Conservation (phyloP, 768 basidiomycete genomes). For the Cyclocybe cylindracea region DNA sequence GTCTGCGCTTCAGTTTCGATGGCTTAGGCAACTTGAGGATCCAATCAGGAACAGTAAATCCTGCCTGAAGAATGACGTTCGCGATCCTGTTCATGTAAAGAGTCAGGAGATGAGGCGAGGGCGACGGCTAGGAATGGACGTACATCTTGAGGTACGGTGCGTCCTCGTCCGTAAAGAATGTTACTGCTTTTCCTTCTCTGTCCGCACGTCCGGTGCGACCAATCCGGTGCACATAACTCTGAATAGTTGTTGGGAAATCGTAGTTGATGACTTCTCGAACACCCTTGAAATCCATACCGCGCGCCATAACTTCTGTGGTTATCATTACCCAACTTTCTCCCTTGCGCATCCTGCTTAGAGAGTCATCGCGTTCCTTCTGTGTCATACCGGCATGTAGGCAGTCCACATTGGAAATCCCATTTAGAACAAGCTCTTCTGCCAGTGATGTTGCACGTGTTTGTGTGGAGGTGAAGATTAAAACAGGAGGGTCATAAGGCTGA, state of each 20-base stretch:
- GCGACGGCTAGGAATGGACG: slow-evolving; percentile 20
- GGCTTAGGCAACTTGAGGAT: slow-evolving; percentile 94
- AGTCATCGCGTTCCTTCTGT: slow-evolving; percentile 85
- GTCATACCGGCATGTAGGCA: slow-evolving; percentile 91
- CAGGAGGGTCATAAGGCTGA: slow-evolving; percentile 85
- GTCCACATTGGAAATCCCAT: slow-evolving; percentile 80
- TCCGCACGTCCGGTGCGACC: slow-evolving; percentile 97
- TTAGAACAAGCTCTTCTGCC: slow-evolving; percentile 78
- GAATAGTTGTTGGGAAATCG: slow-evolving; percentile 94
- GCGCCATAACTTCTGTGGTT: slow-evolving; percentile 95
- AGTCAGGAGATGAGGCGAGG: slow-evolving; percentile 3
- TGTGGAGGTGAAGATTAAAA: slow-evolving; percentile 88
- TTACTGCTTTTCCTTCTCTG: slow-evolving; percentile 88
- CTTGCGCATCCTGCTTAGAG: slow-evolving; percentile 79
- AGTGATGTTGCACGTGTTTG: slow-evolving; percentile 84
- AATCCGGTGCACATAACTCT: slow-evolving; percentile 95
- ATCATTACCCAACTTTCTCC: slow-evolving; percentile 96
- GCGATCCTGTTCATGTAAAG: slow-evolving; percentile 64
- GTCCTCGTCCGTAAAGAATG: slow-evolving; percentile 95
- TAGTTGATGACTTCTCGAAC: slow-evolving; percentile 94
- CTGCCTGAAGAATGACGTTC: slow-evolving; percentile 92
- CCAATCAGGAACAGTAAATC: slow-evolving; percentile 91
- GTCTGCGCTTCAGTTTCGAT: slow-evolving; percentile 81
- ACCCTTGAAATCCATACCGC: slow-evolving; percentile 98
- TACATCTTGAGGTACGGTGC: slow-evolving; percentile 89